Percentiles rank a stretch among this genome's conserved stretches.
Conservation (phyloP, 352 stramenopile genomes). For the Phytophthora melonis region DNA sequence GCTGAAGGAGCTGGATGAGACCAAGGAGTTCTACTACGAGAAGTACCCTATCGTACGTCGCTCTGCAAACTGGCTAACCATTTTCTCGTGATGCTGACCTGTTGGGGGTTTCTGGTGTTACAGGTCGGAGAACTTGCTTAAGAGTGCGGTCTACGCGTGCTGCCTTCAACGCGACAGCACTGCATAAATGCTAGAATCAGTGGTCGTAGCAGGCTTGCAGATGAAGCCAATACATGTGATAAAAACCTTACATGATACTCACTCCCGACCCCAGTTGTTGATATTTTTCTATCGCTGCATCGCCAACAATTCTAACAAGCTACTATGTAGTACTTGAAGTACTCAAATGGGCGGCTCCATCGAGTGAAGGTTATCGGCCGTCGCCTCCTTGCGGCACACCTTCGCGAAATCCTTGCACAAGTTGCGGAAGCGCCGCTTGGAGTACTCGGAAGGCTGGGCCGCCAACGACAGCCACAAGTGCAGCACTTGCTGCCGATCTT, state of each 20-base stretch:
- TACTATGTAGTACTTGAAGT: no score
- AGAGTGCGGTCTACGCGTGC: slow-evolving; percentile 1
- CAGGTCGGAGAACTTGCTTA: slow-evolving; percentile 65
- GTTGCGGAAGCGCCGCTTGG: slow-evolving; percentile 67
- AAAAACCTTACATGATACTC: slow-evolving; percentile 22
- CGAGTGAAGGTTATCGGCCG: slow-evolving; percentile 57
- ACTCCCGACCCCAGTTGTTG: neutral
- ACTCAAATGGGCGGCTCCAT: slow-evolving; percentile 53
- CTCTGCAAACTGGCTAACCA: neutral
- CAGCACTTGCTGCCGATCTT: slow-evolving; percentile 65
- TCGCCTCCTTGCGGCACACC: slow-evolving; percentile 77
- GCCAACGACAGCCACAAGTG: slow-evolving; percentile 66
- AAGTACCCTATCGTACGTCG: slow-evolving; percentile 87
- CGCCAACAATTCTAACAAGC: neutral
- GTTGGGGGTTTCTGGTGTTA: neutral
- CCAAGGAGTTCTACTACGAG: slow-evolving; percentile 82
- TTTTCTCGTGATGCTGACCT: neutral
- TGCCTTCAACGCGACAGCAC: slow-evolving; percentile 8
- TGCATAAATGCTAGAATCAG: slow-evolving; percentile 22
- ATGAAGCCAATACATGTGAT: slow-evolving; percentile 20
- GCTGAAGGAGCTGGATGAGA: slow-evolving; percentile 67
- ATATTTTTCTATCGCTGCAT: slow-evolving; percentile 16
- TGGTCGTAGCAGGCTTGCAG: neutral
- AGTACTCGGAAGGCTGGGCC: slow-evolving; percentile 58
- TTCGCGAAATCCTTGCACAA: slow-evolving; percentile 78